Evolutionary conservation across 2,329 filamentous ascomycete species (phyloP).

Genomic region (Colletotrichum lini): DNA sequence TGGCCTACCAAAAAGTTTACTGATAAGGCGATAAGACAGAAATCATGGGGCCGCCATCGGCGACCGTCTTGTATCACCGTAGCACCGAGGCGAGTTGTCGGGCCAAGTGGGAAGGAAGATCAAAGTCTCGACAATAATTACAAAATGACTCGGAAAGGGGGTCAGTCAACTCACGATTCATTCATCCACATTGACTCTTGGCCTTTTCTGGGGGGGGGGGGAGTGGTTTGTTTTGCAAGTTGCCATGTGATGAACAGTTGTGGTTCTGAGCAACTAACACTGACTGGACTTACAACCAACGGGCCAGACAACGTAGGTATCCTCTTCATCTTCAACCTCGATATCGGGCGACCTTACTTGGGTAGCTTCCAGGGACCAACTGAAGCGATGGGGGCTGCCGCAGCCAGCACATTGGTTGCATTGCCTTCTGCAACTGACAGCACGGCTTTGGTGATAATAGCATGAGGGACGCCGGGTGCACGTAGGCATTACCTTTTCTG

Average conservation of each 20-base stretch:
- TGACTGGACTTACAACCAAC: background rate
- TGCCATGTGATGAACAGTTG: background rate
- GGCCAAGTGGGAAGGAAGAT: conserved; percentile 7
- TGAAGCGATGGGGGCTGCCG: conserved; percentile 22
- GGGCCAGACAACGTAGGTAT: background rate
- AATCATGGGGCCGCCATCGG: conserved; percentile 28
- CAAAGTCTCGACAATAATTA: background rate
- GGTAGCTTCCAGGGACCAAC: conserved; percentile 1
- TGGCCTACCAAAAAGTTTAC: conserved; percentile 33
- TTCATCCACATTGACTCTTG: background rate
- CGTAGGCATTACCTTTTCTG: too few relatives aligned
- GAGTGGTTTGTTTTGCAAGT: background rate
- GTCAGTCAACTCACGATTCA: too few relatives aligned
- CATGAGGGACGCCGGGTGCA: background rate
- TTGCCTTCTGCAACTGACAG: background rate
- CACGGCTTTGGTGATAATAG: background rate
- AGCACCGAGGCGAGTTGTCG: conserved; percentile 38
- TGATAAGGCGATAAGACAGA: conserved; percentile 40
- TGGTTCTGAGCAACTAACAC: conserved; percentile 2
- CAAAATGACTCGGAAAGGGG: background rate
- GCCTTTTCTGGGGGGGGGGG: background rate
- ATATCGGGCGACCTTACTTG: background rate
- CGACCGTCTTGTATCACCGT: conserved; percentile 39
- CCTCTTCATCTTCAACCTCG: too few relatives aligned
- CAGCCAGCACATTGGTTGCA: background rate